phyloP scores from a whole-genome alignment of 768 basidiomycete genomes.

The Brasilioporus rufonigricans region DNA sequence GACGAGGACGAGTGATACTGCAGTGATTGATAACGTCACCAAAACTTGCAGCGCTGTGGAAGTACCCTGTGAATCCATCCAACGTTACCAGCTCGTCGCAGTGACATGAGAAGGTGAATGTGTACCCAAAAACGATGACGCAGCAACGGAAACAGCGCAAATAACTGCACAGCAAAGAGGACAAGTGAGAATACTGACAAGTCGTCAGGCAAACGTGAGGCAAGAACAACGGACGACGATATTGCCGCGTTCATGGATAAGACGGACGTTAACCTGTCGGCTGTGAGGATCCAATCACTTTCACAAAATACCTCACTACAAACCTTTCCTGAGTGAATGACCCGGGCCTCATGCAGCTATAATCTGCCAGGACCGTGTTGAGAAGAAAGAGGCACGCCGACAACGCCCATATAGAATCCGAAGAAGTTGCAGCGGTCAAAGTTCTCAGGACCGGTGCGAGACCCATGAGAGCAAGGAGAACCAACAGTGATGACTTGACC shows the following conservation, averaged over 20 bases:
- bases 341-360: slow-evolving; percentile 48
- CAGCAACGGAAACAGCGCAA: slow-evolving; percentile 81
- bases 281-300: slow-evolving; percentile 22
- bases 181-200: slow-evolving; percentile 86
- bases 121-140: slow-evolving; percentile 69
- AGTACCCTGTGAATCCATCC: slow-evolving; percentile 40
- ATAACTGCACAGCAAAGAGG: slow-evolving; percentile 77
- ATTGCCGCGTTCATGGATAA: slow-evolving; percentile 90
- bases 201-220: slow-evolving; percentile 83
- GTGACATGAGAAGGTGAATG: slow-evolving; percentile 10
- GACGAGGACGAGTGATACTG: slow-evolving; percentile 51
- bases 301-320: slow-evolving; percentile 22
- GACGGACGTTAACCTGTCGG: slow-evolving; percentile 70
- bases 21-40: slow-evolving; percentile 53
- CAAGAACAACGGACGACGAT: slow-evolving; percentile 89
- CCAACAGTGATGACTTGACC: slow-evolving; percentile 78
- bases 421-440: slow-evolving; percentile 90
- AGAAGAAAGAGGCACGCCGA: slow-evolving; percentile 81
- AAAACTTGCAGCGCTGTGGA: slow-evolving; percentile 44
- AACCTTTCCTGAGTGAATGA: slow-evolving; percentile 60
- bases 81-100: slow-evolving; percentile 11
- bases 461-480: slow-evolving; percentile 86
- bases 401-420: slow-evolving; percentile 96
- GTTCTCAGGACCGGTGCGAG: slow-evolving; percentile 90
- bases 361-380: slow-evolving; percentile 83